These are phyloP conservation scores for Calonectria naviculata DNA, from an alignment of 2,329 filamentous ascomycete genomes.

Conservation along the genomic window DNA sequence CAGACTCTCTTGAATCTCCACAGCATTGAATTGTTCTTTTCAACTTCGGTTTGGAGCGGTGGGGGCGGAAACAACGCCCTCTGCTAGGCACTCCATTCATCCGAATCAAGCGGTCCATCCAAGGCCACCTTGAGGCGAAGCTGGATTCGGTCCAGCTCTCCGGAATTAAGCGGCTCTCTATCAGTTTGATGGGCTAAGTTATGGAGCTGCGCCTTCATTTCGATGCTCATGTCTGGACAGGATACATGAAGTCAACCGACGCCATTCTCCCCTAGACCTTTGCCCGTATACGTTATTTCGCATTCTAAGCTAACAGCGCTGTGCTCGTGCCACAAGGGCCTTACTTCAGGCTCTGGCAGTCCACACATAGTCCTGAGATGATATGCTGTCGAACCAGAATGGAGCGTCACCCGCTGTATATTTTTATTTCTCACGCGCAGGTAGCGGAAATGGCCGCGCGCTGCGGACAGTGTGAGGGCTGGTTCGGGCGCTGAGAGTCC, in stretches of 20 bases:
- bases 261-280: neutral
- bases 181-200: neutral
- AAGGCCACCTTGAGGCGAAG: slow-evolving; percentile 6
- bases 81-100: neutral
- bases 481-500: slow-evolving; percentile 2
- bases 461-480: slow-evolving; percentile 2
- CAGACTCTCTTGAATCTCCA: neutral
- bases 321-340: slow-evolving; percentile 3
- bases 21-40: neutral
- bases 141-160: neutral
- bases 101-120: slow-evolving; percentile 11
- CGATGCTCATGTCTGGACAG: neutral
- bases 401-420: slow-evolving; percentile 12
- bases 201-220: slow-evolving; percentile 8
- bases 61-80: neutral
- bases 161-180: neutral
- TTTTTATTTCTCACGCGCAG: slow-evolving; percentile 12
- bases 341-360: neutral
- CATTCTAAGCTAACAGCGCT: slow-evolving; percentile 11
- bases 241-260: neutral
- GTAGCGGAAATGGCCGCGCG: slow-evolving; percentile 10
- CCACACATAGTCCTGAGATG: neutral
- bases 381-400: neutral
- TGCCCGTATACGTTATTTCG: neutral
- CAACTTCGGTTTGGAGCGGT: neutral